phyloP scores from a whole-genome alignment of 352 stramenopile genomes.

The Phytophthora tentaculata region DNA sequence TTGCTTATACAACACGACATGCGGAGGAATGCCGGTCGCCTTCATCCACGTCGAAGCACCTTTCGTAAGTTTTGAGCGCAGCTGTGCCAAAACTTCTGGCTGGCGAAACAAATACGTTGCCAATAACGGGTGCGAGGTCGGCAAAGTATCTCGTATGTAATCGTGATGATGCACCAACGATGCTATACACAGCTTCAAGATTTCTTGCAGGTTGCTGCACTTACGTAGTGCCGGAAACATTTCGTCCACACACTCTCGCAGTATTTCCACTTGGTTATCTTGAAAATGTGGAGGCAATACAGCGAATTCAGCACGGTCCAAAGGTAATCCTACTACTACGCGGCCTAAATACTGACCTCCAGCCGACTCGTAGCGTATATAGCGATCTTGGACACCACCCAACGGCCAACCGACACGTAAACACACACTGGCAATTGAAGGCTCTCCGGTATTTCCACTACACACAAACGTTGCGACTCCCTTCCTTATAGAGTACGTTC shows the following conservation, averaged over 20 bases:
- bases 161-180: neutral
- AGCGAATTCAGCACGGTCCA: neutral
- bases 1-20: conserved; percentile 15
- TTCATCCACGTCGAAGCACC: conserved; percentile 12
- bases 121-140: conserved; percentile 2
- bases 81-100: neutral
- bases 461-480: neutral
- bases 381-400: neutral
- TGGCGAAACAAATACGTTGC: conserved; percentile 9
- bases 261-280: neutral
- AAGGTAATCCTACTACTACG: neutral
- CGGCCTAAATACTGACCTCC: neutral
- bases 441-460: neutral
- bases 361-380: neutral
- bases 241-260: neutral
- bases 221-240: neutral
- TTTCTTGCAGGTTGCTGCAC: neutral
- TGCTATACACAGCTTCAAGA: conserved; percentile 13
- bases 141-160: neutral
- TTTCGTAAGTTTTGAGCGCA: neutral
- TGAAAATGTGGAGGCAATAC: neutral
- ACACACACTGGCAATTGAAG: neutral
- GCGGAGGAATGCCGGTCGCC: conserved; percentile 10
- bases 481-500: neutral
- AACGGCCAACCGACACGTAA: neutral